Conservation (phyloP, 2,329 filamentous ascomycete genomes). For the Pseudogymnoascus sp. region DNA sequence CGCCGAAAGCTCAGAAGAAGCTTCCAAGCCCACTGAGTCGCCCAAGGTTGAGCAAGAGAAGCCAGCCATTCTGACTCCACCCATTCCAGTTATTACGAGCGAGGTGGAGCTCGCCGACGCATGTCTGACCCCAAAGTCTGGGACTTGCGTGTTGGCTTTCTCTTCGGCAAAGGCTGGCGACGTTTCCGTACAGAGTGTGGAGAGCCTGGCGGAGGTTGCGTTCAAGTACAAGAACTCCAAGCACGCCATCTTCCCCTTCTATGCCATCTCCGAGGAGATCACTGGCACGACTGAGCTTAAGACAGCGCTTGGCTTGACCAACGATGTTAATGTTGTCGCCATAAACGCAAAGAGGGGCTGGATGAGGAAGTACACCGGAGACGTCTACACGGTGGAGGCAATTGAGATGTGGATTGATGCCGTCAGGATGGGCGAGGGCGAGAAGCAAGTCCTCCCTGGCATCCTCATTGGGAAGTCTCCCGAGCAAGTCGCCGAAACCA, state of each 20-base stretch:
- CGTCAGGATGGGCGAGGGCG: conserved; percentile 82
- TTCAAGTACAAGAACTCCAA: conserved; percentile 64
- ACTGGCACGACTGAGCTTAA: conserved; percentile 48
- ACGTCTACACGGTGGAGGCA: conserved; percentile 47
- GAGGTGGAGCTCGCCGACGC: conserved; percentile 57
- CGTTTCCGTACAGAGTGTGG: conserved; percentile 45
- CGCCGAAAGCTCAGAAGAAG: conserved; percentile 41
- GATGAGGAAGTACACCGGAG: conserved; percentile 62
- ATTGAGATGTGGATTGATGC: conserved; percentile 84
- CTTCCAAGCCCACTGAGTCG: conserved; percentile 44
- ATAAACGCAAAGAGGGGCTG: conserved; percentile 79
- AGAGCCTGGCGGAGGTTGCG: conserved; percentile 63
- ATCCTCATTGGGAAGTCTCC: conserved; percentile 39
- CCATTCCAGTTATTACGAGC: conserved; percentile 59
- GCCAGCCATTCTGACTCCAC: conserved; percentile 43
- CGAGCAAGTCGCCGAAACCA: conserved; percentile 20
- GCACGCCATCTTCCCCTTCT: conserved; percentile 74
- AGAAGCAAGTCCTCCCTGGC: conserved; percentile 67
- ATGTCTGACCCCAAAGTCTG: conserved; percentile 69
- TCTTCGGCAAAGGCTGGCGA: conserved; percentile 42
- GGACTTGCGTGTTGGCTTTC: conserved; percentile 76
- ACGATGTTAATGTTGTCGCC: conserved; percentile 65
- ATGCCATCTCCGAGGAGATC: conserved; percentile 60
- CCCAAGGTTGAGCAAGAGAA: conserved; percentile 30
- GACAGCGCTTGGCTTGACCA: conserved; percentile 53